Evolutionary conservation across 768 basidiomycete species (phyloP).

Genomic region (Phaeolepiota aurea): DNA sequence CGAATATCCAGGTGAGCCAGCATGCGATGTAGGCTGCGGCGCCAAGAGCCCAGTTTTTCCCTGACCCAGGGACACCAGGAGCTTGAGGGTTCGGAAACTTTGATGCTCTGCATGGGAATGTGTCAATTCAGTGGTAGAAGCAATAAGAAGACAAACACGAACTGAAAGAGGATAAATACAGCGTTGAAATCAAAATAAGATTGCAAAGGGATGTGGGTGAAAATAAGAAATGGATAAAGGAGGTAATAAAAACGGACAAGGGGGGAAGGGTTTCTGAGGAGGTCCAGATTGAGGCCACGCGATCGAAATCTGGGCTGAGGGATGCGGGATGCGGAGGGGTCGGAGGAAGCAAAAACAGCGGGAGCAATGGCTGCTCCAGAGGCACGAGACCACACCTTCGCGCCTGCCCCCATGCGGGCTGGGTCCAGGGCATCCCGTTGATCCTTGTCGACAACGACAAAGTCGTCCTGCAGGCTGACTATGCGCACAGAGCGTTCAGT

Average conservation of each 20-base stretch:
- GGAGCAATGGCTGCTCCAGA: slow-evolving; percentile 34
- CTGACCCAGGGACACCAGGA: slow-evolving; percentile 61
- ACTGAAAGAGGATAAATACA: slow-evolving; percentile 79
- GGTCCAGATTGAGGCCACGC: slow-evolving; percentile 56
- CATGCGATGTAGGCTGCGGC: slow-evolving; percentile 79
- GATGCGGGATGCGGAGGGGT: slow-evolving; percentile 21
- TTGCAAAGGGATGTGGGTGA: slow-evolving; percentile 69
- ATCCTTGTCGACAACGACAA: slow-evolving; percentile 26
- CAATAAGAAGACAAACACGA: slow-evolving; percentile 26
- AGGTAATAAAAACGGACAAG: slow-evolving; percentile 55
- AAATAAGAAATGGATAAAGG: slow-evolving; percentile 59
- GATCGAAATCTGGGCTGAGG: slow-evolving; percentile 62
- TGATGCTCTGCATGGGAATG: slow-evolving; percentile 45
- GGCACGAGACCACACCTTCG: slow-evolving; percentile 54
- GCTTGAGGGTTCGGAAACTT: slow-evolving; percentile 66
- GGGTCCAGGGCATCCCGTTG: slow-evolving; percentile 45
- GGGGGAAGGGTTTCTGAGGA: slow-evolving; percentile 53
- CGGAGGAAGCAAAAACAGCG: slow-evolving; percentile 30
- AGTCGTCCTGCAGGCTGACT: slow-evolving; percentile 56
- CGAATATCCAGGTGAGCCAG: slow-evolving; percentile 68
- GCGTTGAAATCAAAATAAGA: slow-evolving; percentile 88
- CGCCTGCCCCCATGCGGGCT: slow-evolving; percentile 25
- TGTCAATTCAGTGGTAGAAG: slow-evolving; percentile 3
- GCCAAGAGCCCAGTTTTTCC: slow-evolving; percentile 75
- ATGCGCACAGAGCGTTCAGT: slow-evolving; percentile 80